A percentile compares a stretch with the other conserved stretches of the same genome.
These are phyloP conservation scores for Taphrina wiesneri DNA, from an alignment of 1,139 yeast species.

Conservation along the genomic window DNA sequence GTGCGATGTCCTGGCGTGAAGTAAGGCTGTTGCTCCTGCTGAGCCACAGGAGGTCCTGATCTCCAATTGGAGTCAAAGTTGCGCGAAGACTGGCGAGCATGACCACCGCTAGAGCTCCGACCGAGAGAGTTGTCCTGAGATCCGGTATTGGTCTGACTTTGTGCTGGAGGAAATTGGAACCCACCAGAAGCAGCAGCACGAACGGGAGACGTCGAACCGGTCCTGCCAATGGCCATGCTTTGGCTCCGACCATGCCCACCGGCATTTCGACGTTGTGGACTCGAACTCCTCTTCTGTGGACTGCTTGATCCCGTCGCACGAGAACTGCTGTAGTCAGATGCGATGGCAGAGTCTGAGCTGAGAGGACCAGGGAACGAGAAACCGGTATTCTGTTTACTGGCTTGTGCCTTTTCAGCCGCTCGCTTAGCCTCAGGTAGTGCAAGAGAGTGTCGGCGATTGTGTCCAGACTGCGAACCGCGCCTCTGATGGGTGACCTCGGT, in stretches of 20 bases:
- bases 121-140: slow-evolving; percentile 47
- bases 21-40: slow-evolving; percentile 41
- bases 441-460: slow-evolving; percentile 84
- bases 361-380: slow-evolving; percentile 38
- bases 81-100: slow-evolving; percentile 59
- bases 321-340: slow-evolving; percentile 10
- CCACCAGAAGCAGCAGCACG: slow-evolving; percentile 41
- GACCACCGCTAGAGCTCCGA: slow-evolving; percentile 46
- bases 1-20: slow-evolving; percentile 82
- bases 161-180: slow-evolving; percentile 44
- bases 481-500: slow-evolving; percentile 29
- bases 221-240: slow-evolving; percentile 34
- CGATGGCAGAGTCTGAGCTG: slow-evolving; percentile 39
- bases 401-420: slow-evolving; percentile 91
- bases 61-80: slow-evolving; percentile 55
- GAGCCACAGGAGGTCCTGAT: slow-evolving; percentile 43
- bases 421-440: slow-evolving; percentile 94
- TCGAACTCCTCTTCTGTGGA: slow-evolving; percentile 34
- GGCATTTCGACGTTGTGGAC: slow-evolving; percentile 12
- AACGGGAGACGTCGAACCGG: slow-evolving; percentile 43
- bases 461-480: slow-evolving; percentile 60
- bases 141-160: slow-evolving; percentile 50
- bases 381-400: slow-evolving; percentile 46
- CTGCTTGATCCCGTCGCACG: slow-evolving; percentile 8
- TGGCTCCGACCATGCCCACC: slow-evolving; percentile 40